Evolutionary conservation across 2,329 filamentous ascomycete species (phyloP).

Genomic region (Phaeosphaeriaceae sp.): DNA sequence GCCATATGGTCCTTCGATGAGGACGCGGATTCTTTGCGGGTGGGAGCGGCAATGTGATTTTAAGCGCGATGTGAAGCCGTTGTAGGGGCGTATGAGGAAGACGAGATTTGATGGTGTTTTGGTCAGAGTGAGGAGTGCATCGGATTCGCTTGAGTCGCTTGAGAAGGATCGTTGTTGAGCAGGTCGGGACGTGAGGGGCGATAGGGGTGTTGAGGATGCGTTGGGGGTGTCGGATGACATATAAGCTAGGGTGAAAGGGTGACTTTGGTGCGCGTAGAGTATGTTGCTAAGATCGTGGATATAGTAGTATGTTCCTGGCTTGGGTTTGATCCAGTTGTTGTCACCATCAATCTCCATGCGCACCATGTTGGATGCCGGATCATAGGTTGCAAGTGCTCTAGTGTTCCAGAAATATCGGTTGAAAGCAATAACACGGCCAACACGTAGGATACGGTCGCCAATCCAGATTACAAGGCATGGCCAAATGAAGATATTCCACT

Average conservation of each 20-base stretch:
- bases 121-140: constrained; percentile 34
- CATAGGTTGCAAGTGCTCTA: constrained; percentile 52
- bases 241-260: constrained; percentile 54
- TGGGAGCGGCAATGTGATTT: constrained; percentile 22
- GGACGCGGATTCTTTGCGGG: constrained; percentile 44
- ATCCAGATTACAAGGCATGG: constrained; percentile 58
- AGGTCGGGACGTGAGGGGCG: constrained; percentile 14
- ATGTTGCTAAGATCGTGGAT: constrained; percentile 54
- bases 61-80: constrained; percentile 59
- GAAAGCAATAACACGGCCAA: constrained; percentile 53
- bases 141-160: constrained; percentile 29
- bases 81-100: constrained; percentile 59
- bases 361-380: constrained; percentile 54
- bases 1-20: constrained; percentile 61
- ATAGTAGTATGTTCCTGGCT: constrained; percentile 59
- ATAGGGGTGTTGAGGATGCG: constrained; percentile 8
- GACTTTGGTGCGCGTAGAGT: constrained; percentile 56
- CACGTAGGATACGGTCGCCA: constrained; percentile 56
- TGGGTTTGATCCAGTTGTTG: constrained; percentile 41
- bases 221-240: constrained; percentile 11
- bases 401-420: constrained; percentile 49
- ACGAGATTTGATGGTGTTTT: constrained; percentile 36
- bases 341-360: constrained; percentile 53
- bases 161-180: constrained; percentile 13
- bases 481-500: constrained; percentile 60